phyloP scores from a whole-genome alignment of 768 basidiomycete species.

The Podaxis sp. region DNA sequence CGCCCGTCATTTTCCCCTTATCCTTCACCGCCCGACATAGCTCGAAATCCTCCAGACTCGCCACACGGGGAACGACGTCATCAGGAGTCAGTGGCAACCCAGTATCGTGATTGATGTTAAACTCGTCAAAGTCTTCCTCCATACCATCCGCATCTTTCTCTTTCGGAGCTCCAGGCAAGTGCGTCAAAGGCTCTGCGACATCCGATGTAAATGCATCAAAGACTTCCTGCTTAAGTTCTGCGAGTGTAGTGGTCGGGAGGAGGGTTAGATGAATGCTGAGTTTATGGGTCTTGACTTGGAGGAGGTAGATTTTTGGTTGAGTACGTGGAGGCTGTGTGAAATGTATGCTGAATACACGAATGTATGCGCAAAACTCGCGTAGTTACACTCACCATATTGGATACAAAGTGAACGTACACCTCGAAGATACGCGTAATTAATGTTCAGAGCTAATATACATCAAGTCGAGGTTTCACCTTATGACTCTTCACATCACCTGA shows the following conservation, averaged over 20 bases:
- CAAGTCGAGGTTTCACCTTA: neutral
- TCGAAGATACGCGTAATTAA: neutral
- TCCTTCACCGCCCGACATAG: slow-evolving; percentile 54
- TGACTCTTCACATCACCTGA: slow-evolving; percentile 12
- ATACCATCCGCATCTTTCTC: slow-evolving; percentile 28
- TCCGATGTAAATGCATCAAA: slow-evolving; percentile 57
- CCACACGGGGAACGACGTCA: slow-evolving; percentile 34
- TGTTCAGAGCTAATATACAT: neutral
- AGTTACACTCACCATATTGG: neutral
- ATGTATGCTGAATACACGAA: neutral
- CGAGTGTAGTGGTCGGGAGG: slow-evolving; percentile 52
- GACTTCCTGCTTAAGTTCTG: slow-evolving; percentile 59
- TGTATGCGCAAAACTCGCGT: neutral
- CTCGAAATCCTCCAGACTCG: slow-evolving; percentile 54
- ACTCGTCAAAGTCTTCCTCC: slow-evolving; percentile 23
- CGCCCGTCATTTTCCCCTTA: slow-evolving; percentile 46
- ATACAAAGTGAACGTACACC: neutral
- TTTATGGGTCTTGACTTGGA: slow-evolving; percentile 74
- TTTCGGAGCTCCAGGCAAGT: neutral
- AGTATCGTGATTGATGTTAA: slow-evolving; percentile 8
- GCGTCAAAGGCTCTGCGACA: slow-evolving; percentile 33
- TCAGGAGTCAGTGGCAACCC: slow-evolving; percentile 8
- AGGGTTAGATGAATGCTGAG: slow-evolving; percentile 60
- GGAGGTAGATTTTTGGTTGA: slow-evolving; percentile 61
- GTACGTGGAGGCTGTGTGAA: slow-evolving; percentile 45